Base-by-base conservation (phyloP, 345 rosid genomes). In the Raphanus sativus region DNA sequence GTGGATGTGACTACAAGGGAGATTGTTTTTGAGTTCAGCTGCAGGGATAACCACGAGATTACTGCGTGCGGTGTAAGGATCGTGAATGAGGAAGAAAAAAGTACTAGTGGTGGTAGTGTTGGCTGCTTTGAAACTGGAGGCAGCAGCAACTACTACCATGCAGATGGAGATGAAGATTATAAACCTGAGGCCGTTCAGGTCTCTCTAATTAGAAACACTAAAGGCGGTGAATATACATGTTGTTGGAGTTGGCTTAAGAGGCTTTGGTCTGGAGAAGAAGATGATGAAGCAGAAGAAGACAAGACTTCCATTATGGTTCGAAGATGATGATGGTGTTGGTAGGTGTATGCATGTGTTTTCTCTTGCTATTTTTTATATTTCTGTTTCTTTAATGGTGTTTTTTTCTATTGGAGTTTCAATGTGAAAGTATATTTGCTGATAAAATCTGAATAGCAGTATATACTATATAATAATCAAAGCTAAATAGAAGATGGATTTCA, bases 51-150 rank as follows among this genome's bases (percentile, higher is more conserved):
- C 24, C 24, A 52, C 54, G 63, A 33, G 63, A 73, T 73, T 64
- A 3, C 50, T 73, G 63, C 36, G 11, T 73, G 77, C 7, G 70
- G 77, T 64, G 63, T 73, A 73, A 50, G 15, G 16, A 63, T 73
- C 26, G 32, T 62, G 25, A 48, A 34, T 24, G 54, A 50, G 4
- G 69, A 63, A 24, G 8, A 6, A 24, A 48, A 73, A 34, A 32
- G 54, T 52, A 33, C 4, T 1, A 25, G 32, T 10, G 24, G 67
- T 16, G 29, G 29, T 15, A 29, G 48, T 45, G 69, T 30, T 5
- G 69, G 2, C 2, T 50, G 54, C 48, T 63, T 17, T 24, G 68
- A 63, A 6, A 8, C 32, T 45, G 76, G 24, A 42, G 42, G 60
- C 4, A 42, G 33, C 4, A 42, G 33, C 63, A 3, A 13, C 13